Evolutionary conservation across 345 rosid species (phyloP), one percentile per base, ranked within the genome.

Genomic region (Melaleuca alternifolia): DNA sequence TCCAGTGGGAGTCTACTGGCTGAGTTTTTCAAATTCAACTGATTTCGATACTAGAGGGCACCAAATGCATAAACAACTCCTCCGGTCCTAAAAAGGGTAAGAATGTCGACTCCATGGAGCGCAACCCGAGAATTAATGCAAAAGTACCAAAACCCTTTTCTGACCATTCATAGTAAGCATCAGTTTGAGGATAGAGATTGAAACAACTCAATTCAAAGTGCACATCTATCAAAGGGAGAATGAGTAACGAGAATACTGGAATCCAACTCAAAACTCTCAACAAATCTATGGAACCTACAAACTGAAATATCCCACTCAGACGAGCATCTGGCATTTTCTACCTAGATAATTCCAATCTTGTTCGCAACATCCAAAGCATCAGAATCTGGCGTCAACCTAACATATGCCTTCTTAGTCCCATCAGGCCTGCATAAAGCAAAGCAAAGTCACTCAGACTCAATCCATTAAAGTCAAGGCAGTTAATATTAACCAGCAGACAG

Each of bases 381-480:
- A 14, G 89, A 93, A 84, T 97, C 99, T 11, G 99, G 99, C 4
- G 97, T 95, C 96, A 97, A 91, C 92, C 99, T 94, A 21, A 97
- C 99, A 52, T 94, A 95, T 7, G 99, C 99, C 92, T 96, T 97
- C 95, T 97, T 97, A 0, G 97, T 96, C 30, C 99, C 99, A 92
- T 97, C 98, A 3, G 99, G 99, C 97, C 95, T 93, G 90, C 84
- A 90, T 12, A 50, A 82, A n/a, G 21, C 54, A 52, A 30, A 86
- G n/a, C 24, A 52, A 28, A 44, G 24, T 41, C 48, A 46, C 41
- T 77, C 21, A 46, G 26, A 46, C 54, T 85, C n/a, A 1, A 84
- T 84, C 61, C n/a, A 54, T 84, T 0, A 26, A 54, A 20, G 48
- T 18, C 11, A 1, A 71, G 13, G 79, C 79, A 71, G 48, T 71